These are phyloP conservation scores for Calonectria hongkongensis DNA, from an alignment of 2,329 filamentous ascomycete species.

Conservation along the genomic window DNA sequence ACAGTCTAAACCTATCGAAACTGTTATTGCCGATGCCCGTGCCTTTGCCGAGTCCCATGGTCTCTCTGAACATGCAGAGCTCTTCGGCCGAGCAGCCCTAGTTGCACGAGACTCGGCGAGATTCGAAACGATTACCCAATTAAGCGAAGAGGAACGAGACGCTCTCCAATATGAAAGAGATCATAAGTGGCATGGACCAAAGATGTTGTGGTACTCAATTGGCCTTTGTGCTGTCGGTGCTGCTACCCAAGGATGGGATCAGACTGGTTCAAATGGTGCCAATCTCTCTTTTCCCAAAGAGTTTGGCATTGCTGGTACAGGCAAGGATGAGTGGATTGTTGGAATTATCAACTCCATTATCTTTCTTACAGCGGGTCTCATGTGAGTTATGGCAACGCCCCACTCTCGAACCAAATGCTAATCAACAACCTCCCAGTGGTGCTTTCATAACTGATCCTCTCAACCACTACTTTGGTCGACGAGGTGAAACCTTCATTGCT, in stretches of 20 bases:
- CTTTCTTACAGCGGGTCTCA: conserved; percentile 69
- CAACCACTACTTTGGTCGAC: conserved; percentile 79
- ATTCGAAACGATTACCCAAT: conserved; percentile 54
- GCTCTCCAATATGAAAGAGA: conserved; percentile 66
- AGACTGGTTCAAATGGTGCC: conserved; percentile 77
- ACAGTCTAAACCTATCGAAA: conserved; percentile 53
- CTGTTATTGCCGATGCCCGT: conserved; percentile 63
- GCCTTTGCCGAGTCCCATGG: conserved; percentile 70
- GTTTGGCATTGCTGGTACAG: conserved; percentile 59
- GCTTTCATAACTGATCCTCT: conserved; percentile 69
- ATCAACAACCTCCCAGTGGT: conserved; percentile 36
- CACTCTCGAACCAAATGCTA: not conserved
- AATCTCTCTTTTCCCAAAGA: conserved; percentile 74
- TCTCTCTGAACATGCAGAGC: conserved; percentile 68
- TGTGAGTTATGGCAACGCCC: conserved; percentile 65
- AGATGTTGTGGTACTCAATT: conserved; percentile 66
- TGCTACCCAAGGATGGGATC: conserved; percentile 78
- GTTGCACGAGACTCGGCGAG: conserved; percentile 57
- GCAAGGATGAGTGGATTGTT: conserved; percentile 67
- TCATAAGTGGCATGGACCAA: conserved; percentile 75
- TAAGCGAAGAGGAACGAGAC: conserved; percentile 60
- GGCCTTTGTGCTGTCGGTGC: conserved; percentile 73
- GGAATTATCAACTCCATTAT: conserved; percentile 60
- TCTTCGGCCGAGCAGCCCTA: conserved; percentile 62
- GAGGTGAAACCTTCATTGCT: conserved; percentile 79